Conservation (phyloP, 257 asterid species). For the Solanum chmielewskii region DNA sequence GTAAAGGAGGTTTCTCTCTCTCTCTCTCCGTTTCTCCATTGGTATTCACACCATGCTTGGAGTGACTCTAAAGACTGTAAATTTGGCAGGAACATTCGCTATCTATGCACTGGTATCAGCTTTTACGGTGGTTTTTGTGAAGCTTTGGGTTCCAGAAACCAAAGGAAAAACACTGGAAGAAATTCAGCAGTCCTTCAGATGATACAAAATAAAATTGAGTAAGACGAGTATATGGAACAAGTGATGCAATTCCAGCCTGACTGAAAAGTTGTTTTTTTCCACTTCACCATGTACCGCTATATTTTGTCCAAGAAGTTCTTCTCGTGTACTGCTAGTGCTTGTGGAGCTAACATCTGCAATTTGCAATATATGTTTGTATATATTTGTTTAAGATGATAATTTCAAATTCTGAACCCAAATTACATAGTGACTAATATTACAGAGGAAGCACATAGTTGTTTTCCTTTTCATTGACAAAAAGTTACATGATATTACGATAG, state of each 20-base stretch:
- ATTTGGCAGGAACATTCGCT: conserved; percentile 60
- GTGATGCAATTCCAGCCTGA: background rate
- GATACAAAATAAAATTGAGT: conserved; percentile 5
- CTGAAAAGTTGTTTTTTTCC: background rate
- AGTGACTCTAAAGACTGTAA: background rate
- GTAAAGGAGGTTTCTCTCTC: conserved; percentile 63
- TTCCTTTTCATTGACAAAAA: background rate
- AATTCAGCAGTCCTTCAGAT: conserved; percentile 54
- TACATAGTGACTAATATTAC: background rate
- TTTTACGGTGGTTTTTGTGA: conserved; percentile 44
- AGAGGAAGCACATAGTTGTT: background rate
- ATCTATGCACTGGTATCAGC: conserved; percentile 47
- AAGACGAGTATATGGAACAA: background rate
- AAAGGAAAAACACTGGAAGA: conserved; percentile 88
- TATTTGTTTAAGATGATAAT: background rate
- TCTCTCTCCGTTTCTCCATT: conserved; percentile 1
- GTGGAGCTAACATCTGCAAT: background rate
- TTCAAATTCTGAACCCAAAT: background rate
- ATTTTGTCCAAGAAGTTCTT: background rate
- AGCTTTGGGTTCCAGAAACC: conserved; percentile 80
- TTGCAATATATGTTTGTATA: background rate
- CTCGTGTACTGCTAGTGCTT: background rate
- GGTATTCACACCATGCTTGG: background rate
- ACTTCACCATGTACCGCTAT: background rate
- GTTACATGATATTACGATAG: background rate